phyloP scores from a whole-genome alignment of 352 stramenopile genomes.

The Globisporangium rhizosaccharum region DNA sequence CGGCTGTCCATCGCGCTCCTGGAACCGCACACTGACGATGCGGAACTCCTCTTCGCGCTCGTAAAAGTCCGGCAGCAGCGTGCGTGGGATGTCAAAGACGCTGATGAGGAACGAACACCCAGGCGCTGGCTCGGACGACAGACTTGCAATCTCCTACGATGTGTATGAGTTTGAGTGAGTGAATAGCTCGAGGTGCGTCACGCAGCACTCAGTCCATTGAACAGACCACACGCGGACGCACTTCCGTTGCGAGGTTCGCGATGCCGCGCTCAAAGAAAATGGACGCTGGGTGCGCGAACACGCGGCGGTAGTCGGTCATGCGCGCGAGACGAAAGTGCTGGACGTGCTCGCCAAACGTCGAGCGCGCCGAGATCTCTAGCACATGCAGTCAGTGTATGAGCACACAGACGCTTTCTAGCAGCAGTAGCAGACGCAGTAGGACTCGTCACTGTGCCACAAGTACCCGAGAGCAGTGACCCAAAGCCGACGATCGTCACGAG shows the following conservation, averaged over 20 bases:
- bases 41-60: constrained; percentile 87
- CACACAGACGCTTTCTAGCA: not conserved
- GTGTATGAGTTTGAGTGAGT: not conserved
- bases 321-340: constrained; percentile 84
- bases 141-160: constrained; percentile 82
- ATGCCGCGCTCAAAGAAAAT: constrained; percentile 93
- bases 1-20: constrained; percentile 44
- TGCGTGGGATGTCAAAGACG: constrained; percentile 59
- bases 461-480: constrained; percentile 86
- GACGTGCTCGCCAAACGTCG: constrained; percentile 85
- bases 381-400: not conserved
- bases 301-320: constrained; percentile 80
- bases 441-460: not conserved
- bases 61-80: constrained; percentile 62
- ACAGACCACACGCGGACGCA: constrained; percentile 7
- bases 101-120: constrained; percentile 64
- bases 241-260: constrained; percentile 80
- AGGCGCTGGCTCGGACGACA: constrained; percentile 60
- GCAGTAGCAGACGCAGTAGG: not conserved
- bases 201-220: not conserved
- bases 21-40: constrained; percentile 75
- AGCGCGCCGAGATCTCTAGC: constrained; percentile 66
- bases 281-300: constrained; percentile 89
- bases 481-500: constrained; percentile 88
- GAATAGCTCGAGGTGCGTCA: not conserved